Percentiles rank a stretch among this genome's conserved stretches.
Conservation (phyloP, 202 grass and related monocot genomes). For the Cymbopogon flexuosus region DNA sequence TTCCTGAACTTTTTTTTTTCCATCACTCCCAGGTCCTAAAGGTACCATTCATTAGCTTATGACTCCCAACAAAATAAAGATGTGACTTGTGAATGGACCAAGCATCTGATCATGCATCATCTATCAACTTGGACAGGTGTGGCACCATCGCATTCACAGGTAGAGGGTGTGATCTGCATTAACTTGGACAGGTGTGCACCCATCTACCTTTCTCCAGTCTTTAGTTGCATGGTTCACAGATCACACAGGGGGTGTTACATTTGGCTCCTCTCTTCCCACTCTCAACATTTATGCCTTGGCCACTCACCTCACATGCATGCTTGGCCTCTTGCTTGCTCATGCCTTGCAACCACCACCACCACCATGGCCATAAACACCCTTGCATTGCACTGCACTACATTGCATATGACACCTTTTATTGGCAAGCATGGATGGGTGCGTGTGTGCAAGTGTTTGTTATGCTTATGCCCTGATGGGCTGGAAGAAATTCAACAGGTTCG, state of each 20-base stretch:
- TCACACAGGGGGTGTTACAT: neutral
- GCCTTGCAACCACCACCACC: conserved; percentile 27
- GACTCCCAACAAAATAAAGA: conserved; percentile 30
- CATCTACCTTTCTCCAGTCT: conserved; percentile 32
- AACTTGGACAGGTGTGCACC: conserved; percentile 32
- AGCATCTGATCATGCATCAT: conserved; percentile 14
- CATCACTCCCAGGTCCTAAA: neutral
- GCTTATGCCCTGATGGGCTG: neutral
- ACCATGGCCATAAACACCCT: conserved; percentile 30
- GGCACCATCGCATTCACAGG: conserved; percentile 39
- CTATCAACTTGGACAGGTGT: no score
- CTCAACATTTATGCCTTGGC: conserved; percentile 35
- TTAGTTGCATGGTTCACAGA: conserved; percentile 35
- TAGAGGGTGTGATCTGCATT: conserved; percentile 48
- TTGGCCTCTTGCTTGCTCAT: conserved; percentile 12
- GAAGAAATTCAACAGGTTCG: neutral
- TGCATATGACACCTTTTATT: conserved; percentile 34
- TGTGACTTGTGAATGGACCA: conserved; percentile 28
- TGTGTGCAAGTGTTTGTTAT: neutral
- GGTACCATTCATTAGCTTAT: conserved; percentile 22
- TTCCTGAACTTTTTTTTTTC: neutral
- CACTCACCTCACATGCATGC: conserved; percentile 36
- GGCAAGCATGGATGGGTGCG: conserved; percentile 27
- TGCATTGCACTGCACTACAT: conserved; percentile 32
- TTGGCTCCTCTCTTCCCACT: neutral